Evolutionary conservation across 352 stramenopile species (phyloP).

Genomic region (Pythium guiyangense): DNA sequence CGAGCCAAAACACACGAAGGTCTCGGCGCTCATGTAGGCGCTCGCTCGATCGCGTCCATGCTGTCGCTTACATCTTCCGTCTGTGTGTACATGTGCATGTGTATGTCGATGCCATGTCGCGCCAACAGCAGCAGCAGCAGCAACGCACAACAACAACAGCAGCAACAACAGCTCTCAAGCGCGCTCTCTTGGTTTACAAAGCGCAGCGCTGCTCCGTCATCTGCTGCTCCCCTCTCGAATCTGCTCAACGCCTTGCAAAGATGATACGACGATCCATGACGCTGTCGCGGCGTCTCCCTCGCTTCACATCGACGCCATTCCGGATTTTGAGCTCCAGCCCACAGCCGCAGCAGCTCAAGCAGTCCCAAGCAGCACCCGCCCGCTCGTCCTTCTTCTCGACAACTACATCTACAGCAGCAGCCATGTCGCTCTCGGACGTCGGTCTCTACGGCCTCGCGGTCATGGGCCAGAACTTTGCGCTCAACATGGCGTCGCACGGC

Average conservation of each 20-base stretch:
- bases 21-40: too few relatives aligned
- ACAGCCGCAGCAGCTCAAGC: neutral
- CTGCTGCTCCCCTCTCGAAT: slow-evolving; percentile 4
- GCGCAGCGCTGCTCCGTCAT: too few relatives aligned
- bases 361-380: neutral
- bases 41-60: neutral
- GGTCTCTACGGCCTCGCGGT: slow-evolving; percentile 91
- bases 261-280: neutral
- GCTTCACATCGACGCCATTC: slow-evolving; percentile 11
- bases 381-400: slow-evolving; percentile 5
- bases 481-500: slow-evolving; percentile 98
- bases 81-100: too few relatives aligned
- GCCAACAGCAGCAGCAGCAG: too few relatives aligned
- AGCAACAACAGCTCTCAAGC: too few relatives aligned
- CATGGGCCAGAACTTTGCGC: slow-evolving; percentile 99
- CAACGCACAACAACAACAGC: too few relatives aligned
- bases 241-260: slow-evolving; percentile 11
- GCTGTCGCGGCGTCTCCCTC: neutral
- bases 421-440: slow-evolving; percentile 77
- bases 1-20: too few relatives aligned
- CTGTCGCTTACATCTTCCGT: neutral
- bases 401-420: neutral
- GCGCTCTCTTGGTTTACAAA: too few relatives aligned
- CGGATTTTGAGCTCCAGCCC: slow-evolving; percentile 22
- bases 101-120: slow-evolving; percentile 2